Evolutionary conservation across 768 basidiomycete species (phyloP), one percentile per base, ranked within the genome.

Genomic region (Cantharellus cinnabarinus): DNA sequence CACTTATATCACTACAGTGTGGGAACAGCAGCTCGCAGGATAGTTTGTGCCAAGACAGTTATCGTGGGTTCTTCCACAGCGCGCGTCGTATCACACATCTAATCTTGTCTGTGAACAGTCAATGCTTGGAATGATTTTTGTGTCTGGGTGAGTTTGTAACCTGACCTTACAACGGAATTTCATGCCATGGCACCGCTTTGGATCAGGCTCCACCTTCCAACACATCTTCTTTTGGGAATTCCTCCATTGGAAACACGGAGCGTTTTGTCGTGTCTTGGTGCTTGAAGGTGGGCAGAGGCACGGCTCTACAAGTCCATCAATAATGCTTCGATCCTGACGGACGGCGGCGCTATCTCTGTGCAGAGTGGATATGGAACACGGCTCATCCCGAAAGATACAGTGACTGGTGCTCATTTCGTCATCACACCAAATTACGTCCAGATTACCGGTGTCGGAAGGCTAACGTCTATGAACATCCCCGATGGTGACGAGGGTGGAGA

Each of bases 21-120:
- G 81, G 80, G 4, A 74, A 75, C 2, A 70, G 67, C 14, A 68
- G 72, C 56, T 77, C 72, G 66, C 80, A 79, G 68, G 72, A 70
- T 3, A 81, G 81, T 2, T 68, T 69, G 59, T 89, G 85, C 69
- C 86, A 87, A 65, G 80, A 80, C 63, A 77, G 75, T 5, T 81
- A 76, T 66, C 61, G 64, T 59, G 63, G 62, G 42, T 29, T n/a
- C 40, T 37, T 42, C 57, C 34, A 50, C 29, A 4, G 10, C 15
- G 41, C 44, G 4, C 56, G 37, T 35, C 38, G 10, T 14, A 38
- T 54, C 10, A 37, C 35, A n/a, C 52, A 3, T 54, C 56, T 40
- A n/a, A 42, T 4, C 62, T 55, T 29, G 20, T 29, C 20, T 5
- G 20, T 29, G 20, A 29, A 29, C 20, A 10, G 4, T 41, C 41